Base-by-base conservation (phyloP, 305 asterid species). In the Ilex paraguariensis region DNA sequence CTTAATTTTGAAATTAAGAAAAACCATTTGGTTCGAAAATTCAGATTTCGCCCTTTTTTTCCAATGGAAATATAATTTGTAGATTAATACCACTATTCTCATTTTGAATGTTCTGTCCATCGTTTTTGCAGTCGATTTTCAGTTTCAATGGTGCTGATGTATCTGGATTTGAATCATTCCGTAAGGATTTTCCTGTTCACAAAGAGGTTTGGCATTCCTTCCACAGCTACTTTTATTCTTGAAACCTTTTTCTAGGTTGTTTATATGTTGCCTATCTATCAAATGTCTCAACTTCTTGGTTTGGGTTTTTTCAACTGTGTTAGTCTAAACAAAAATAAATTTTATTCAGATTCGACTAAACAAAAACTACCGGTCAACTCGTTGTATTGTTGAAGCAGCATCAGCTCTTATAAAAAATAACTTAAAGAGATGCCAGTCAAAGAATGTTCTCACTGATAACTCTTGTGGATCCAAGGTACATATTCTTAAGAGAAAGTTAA, bases 321-420 rank as follows among this genome's bases (percentile, higher is more conserved):
- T 21, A 21, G 28, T 21, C 28, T 21, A 21, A 21, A 21, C 28
- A 21, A 21, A 21, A 21, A 57, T 72, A 59, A 56, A 71, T 63
- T 65, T 68, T 52, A 52, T 81, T 68, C 71, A 93, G 99, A 91
- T 90, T 79, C 84, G 89, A 73, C 84, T 93, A 49, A 83, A 84
- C 66, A 87, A 75, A 80, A 93, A 90, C 74, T 93, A 93, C 72
- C 79, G 99, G 73, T 93, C 99, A 59, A 90, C 97, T 31, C 85
- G 97, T 66, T 93, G 87, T 69, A 93, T 93, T 15, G 94, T 90
- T 70, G 96, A 93, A 78, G 99, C 97, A 59, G 96, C 99, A 30
- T 86, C 96, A 42, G 77, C 70, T 66, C 95, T 93, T 64, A 93
- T 93, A 76, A 83, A 66, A 77, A 86, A 93, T 78, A 93, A 93